phyloP scores from a whole-genome alignment of 1,139 yeast genomes.

The Pneumocystis murina region DNA sequence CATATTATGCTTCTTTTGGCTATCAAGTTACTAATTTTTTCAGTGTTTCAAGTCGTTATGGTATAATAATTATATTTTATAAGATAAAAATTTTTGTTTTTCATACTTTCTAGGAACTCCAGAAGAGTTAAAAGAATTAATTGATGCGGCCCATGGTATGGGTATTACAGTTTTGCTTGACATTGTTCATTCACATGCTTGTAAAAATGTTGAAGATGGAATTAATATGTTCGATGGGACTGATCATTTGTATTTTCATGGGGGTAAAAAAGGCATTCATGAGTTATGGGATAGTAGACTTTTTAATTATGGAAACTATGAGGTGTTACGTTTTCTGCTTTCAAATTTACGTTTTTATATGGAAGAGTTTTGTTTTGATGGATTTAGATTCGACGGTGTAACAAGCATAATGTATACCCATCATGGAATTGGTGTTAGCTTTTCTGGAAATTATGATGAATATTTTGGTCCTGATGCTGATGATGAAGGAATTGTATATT shows the following conservation, averaged over 20 bases:
- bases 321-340: conserved; percentile 71
- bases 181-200: conserved; percentile 90
- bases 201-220: conserved; percentile 88
- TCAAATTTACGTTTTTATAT: conserved; percentile 77
- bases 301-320: conserved; percentile 81
- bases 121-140: conserved; percentile 76
- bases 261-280: conserved; percentile 71
- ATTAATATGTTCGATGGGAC: conserved; percentile 88
- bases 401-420: conserved; percentile 84
- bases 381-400: conserved; percentile 93
- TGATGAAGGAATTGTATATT: conserved; percentile 68
- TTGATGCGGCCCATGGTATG: conserved; percentile 80
- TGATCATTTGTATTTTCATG: conserved; percentile 87
- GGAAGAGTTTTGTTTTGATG: conserved; percentile 78
- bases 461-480: conserved; percentile 75
- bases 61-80: conserved; percentile 21
- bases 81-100: background rate
- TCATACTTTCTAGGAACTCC: conserved; percentile 36
- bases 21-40: conserved; percentile 88
- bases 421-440: conserved; percentile 80
- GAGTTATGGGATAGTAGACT: conserved; percentile 78
- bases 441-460: conserved; percentile 86
- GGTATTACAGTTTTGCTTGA: conserved; percentile 81
- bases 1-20: conserved; percentile 94
- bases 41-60: conserved; percentile 77